Conservation (phyloP, 2,329 filamentous ascomycete species). For the Pestalotiopsis sp. region DNA sequence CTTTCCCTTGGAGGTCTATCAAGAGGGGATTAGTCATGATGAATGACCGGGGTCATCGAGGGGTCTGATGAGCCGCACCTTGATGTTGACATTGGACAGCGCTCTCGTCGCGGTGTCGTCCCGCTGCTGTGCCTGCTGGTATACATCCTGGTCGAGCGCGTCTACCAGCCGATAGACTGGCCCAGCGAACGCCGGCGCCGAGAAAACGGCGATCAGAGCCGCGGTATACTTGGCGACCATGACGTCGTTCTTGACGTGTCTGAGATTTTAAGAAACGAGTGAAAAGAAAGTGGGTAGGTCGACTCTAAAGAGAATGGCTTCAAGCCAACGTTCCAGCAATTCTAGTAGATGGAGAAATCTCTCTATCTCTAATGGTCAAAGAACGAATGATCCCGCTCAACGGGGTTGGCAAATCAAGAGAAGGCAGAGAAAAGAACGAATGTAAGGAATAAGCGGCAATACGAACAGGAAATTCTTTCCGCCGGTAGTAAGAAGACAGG, state of each 20-base stretch:
- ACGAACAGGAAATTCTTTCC: background rate
- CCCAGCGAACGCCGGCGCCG: constrained; percentile 18
- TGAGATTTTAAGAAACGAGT: background rate
- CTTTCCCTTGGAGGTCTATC: constrained; percentile 41
- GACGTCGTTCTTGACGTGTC: background rate
- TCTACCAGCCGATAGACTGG: constrained; percentile 33
- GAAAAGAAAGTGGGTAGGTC: background rate
- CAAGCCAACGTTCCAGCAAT: background rate
- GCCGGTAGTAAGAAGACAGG: background rate
- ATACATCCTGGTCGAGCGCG: constrained; percentile 39
- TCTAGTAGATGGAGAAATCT: background rate
- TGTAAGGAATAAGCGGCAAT: background rate
- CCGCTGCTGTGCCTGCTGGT: constrained; percentile 43
- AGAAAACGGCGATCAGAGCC: background rate
- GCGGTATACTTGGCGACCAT: constrained; percentile 16
- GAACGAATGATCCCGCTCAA: constrained; percentile 19
- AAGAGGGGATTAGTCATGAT: constrained; percentile 3
- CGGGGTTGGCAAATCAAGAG: constrained; percentile 10
- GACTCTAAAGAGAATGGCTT: background rate
- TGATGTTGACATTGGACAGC: constrained; percentile 41
- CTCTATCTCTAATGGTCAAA: background rate
- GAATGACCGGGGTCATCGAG: background rate
- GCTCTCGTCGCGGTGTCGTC: constrained; percentile 45
- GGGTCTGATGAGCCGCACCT: constrained; percentile 24
- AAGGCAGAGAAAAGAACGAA: constrained; percentile 5